Evolutionary conservation across 768 basidiomycete species (phyloP), one percentile per base, ranked within the genome.

Genomic region (Pisolithus orientalis): DNA sequence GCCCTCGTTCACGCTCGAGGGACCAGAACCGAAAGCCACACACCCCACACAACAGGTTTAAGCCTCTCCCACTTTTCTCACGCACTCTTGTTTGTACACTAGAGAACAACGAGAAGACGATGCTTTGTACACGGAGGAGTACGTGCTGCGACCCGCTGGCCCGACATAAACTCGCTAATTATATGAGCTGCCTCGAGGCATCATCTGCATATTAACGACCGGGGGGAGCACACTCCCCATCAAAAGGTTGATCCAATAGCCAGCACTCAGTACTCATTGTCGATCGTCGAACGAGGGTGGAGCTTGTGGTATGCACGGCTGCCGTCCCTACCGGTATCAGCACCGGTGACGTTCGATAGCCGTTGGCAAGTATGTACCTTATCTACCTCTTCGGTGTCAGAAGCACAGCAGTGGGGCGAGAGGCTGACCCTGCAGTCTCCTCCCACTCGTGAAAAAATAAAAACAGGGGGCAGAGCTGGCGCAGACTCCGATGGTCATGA

Each of bases 1-100:
- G 54, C 57, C 57, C 63, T 67, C 67, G 59, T 58, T 63, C 54
- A 52, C 63, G 52, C 16, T 55, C 56, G 58, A 56, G 62, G 54
- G 61, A 63, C 59, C 39, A 53, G 55, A 61, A 62, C 58, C 59
- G 62, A 57, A 56, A 63, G 62, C 43, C 45, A 39, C 16, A 39
- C 53, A 40, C 39, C 14, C 29, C 53, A 59, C 52, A 62, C 54
- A 56, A 44, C 56, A 39, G 27, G 47, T 16, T 27, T 47, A 49
- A 27, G 46, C 47, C 21, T 14, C 38, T 28, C 47, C 44, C 37
- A 24, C 39, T 39, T 27, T 59, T 38, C 27, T 47, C 29, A 39
- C 47, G 37, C 44, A 47, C 38, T 51, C 11, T 24, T 28, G 48
- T 57, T 53, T 51, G 42, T 57, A 43, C 50, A 43, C 25, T 24